phyloP scores from a whole-genome alignment of 352 stramenopile species.

The Globisporangium cederbergense region DNA sequence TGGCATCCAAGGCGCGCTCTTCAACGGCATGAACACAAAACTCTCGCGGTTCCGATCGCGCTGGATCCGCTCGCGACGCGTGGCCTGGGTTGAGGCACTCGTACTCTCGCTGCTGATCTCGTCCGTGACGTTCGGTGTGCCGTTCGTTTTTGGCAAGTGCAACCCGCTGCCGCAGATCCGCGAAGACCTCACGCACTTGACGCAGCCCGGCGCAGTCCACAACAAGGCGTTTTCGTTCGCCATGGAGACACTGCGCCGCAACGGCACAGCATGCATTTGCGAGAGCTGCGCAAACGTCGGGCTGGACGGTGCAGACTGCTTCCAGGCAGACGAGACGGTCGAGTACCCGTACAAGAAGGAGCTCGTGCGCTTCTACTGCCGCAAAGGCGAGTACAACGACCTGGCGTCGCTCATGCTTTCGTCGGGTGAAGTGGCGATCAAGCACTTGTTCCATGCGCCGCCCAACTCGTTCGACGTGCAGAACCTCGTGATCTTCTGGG shows the following conservation, averaged over 20 bases:
- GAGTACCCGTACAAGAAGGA: conserved; percentile 84
- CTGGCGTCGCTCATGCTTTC: conserved; percentile 94
- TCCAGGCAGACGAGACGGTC: conserved; percentile 60
- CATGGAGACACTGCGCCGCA: conserved; percentile 65
- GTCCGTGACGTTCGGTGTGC: conserved; percentile 55
- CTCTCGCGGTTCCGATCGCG: conserved; percentile 84
- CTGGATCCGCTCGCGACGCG: conserved; percentile 52
- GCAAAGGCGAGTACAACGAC: conserved; percentile 96
- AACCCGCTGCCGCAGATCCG: conserved; percentile 48
- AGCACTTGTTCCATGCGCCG: conserved; percentile 94
- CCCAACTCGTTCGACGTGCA: conserved; percentile 70
- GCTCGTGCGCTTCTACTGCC: conserved; percentile 94
- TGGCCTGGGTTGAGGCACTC: conserved; percentile 60
- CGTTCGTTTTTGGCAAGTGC: conserved; percentile 67
- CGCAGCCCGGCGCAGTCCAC: conserved; percentile 30
- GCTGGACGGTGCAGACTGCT: conserved; percentile 55
- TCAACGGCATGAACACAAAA: conserved; percentile 94
- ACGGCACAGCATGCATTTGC: conserved; percentile 68
- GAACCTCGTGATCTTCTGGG: conserved; percentile 76
- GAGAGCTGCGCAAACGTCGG: conserved; percentile 52
- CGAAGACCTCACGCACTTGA: conserved; percentile 50
- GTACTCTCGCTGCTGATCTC: conserved; percentile 58
- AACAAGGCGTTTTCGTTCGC: conserved; percentile 67
- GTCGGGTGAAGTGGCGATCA: conserved; percentile 92
- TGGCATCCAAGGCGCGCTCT: conserved; percentile 95